Evolutionary conservation across 1,139 yeast genomes (phyloP), one percentile per base, ranked within the genome.

Genomic region (Debaryomyces nepalensis): DNA sequence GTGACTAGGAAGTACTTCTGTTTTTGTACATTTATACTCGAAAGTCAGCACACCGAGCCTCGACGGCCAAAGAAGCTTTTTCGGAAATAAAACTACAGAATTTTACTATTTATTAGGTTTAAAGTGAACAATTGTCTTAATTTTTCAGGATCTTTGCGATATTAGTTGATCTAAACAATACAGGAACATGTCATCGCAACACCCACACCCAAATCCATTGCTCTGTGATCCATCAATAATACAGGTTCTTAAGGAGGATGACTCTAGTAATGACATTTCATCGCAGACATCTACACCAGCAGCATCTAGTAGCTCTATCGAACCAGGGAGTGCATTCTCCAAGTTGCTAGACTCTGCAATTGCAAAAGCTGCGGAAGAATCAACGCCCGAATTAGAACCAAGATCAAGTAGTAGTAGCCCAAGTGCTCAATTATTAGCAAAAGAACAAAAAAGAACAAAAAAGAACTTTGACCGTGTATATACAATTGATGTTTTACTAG

Each of bases 361-460:
- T 55, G 76, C 77, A 22, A 72, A 75, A 32, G 79, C 80, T 8
- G 79, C 79, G 33, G 70, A 68, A 45, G 80, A 75, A 44, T 53
- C 68, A 9, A 69, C 77, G 3, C 76, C 78, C 2, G 77, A 70
- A 31, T 42, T 62, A 14, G 70, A 59, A 18, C 56, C 52, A n/a
- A 43, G 44, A 22, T 41, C 46, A n/a, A 40, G 18, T 21, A 45
- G 44, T 27, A 35, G 45, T 24, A 43, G 47, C 33, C 47, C 48
- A 18, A 42, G 48, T 22, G 46, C 46, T 14, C 46, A 44, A 37
- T 26, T 33, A 7, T 38, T 53, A 39, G 29, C 40, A 12, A 40
- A 51, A 41, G 23, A 49, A 46, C 30, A 39, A 11, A 41, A 52
- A 44, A 22, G 49, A 39, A 36, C 54, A 50, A 20, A 15, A 10